Conservation (phyloP, 2,329 filamentous ascomycete genomes). For the Thermochaetoides dissita region DNA sequence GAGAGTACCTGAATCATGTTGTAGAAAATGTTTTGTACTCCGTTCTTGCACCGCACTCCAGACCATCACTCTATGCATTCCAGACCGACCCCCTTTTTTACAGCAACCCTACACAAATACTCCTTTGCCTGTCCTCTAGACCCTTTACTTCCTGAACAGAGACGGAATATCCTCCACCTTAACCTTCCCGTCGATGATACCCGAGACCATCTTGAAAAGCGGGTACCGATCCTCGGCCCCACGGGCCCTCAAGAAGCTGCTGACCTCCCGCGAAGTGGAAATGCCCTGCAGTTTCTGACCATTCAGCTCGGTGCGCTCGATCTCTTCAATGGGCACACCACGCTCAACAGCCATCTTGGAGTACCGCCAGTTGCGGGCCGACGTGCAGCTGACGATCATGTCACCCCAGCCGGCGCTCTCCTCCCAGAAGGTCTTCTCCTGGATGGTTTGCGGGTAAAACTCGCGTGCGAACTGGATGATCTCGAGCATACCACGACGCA, state of each 20-base stretch:
- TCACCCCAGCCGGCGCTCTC: conserved; percentile 92
- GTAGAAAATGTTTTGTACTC: no score
- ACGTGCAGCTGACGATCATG: conserved; percentile 83
- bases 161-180: conserved; percentile 69
- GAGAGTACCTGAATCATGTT: no score
- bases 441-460: conserved; percentile 76
- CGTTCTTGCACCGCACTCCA: no score
- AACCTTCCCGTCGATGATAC: conserved; percentile 63
- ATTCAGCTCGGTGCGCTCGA: conserved; percentile 81
- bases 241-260: conserved; percentile 69
- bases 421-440: conserved; percentile 83
- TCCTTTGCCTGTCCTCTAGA: no score
- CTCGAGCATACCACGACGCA: conserved; percentile 89
- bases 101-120: no score
- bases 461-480: conserved; percentile 92
- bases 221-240: conserved; percentile 75
- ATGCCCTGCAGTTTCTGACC: conserved; percentile 96
- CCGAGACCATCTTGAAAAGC: conserved; percentile 68
- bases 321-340: conserved; percentile 66
- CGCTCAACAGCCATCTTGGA: conserved; percentile 76
- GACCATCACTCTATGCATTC: no score
- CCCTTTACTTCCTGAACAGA: conserved; percentile 25
- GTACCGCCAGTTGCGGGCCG: conserved; percentile 87
- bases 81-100: no score
- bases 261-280: conserved; percentile 79